Evolutionary conservation across 1,284 basidiomycete species (phyloP).

Genomic region (Apiotrichum montevideense): DNA sequence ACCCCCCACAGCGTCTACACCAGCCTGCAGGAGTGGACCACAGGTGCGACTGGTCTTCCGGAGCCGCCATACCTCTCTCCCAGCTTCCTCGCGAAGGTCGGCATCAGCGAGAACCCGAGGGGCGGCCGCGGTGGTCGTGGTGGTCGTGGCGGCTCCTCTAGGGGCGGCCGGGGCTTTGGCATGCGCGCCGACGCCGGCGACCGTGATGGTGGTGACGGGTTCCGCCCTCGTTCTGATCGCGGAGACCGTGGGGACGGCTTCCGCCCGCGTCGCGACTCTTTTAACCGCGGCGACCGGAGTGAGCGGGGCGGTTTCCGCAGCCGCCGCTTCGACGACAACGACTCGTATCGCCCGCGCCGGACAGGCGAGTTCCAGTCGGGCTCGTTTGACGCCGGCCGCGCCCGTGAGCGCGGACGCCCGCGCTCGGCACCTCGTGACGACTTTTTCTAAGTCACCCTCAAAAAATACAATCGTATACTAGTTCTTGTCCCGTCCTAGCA

Average conservation of each 20-base stretch:
- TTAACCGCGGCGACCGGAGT: too few relatives aligned
- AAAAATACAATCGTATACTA: too few relatives aligned
- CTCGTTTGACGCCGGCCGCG: background rate
- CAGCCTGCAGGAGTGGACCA: constrained; percentile 63
- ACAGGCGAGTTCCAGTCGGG: background rate
- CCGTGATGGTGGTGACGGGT: background rate
- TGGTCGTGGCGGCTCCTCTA: background rate
- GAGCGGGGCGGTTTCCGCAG: background rate
- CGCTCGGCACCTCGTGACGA: too few relatives aligned
- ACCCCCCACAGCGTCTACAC: constrained; percentile 51
- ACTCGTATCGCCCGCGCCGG: background rate
- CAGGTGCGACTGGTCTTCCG: constrained; percentile 52
- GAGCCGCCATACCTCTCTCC: constrained; percentile 53
- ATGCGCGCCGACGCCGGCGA: background rate
- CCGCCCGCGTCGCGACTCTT: background rate
- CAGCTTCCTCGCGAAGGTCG: constrained; percentile 49
- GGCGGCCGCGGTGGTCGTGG: background rate
- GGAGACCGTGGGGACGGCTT: background rate
- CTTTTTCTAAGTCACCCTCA: too few relatives aligned
- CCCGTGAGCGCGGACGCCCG: too few relatives aligned
- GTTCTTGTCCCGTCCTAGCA: too few relatives aligned
- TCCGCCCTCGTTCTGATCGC: background rate
- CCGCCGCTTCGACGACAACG: background rate
- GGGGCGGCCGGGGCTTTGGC: background rate
- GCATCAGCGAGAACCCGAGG: constrained; percentile 3